A percentile compares a stretch with the other conserved stretches of the same genome.
Conservation (phyloP, 176 grass and related monocot species). For the Melocanna baccifera region DNA sequence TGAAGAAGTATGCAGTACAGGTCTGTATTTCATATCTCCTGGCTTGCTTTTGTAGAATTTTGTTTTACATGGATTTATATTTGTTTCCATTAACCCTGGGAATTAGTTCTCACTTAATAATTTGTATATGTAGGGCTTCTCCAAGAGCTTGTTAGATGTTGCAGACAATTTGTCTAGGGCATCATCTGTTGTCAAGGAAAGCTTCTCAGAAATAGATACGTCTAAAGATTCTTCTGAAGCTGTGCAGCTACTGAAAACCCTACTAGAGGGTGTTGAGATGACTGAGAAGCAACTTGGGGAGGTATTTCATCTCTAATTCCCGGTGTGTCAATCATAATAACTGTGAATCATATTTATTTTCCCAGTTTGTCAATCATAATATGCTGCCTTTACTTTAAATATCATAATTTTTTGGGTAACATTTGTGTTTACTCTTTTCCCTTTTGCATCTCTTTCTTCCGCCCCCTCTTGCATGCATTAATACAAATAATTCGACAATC, state of each 20-base stretch:
- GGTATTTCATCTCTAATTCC: slow-evolving; percentile 23
- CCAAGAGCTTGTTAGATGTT: slow-evolving; percentile 61
- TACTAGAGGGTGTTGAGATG: slow-evolving; percentile 67
- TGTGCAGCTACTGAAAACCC: slow-evolving; percentile 48
- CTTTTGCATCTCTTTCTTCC: neutral
- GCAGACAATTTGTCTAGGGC: slow-evolving; percentile 50
- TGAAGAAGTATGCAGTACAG: slow-evolving; percentile 65
- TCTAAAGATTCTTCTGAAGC: slow-evolving; percentile 56
- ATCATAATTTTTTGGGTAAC: neutral
- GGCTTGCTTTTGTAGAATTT: neutral
- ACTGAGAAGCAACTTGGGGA: slow-evolving; percentile 70
- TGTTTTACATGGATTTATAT: neutral
- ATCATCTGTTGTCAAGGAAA: slow-evolving; percentile 56
- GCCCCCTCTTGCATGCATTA: neutral
- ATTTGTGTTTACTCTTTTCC: neutral
- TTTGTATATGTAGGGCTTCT: slow-evolving; percentile 39
- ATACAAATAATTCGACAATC: neutral
- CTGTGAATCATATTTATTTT: neutral
- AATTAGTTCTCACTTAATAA: neutral
- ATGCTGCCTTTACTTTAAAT: neutral
- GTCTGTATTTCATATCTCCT: slow-evolving; percentile 23
- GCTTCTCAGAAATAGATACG: slow-evolving; percentile 52
- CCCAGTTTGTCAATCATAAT: neutral
- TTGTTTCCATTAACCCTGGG: neutral
- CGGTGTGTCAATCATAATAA: neutral